These are phyloP conservation scores for Davidsoniella eucalypti DNA, from an alignment of 2,329 filamentous ascomycete species.

Conservation along the genomic window DNA sequence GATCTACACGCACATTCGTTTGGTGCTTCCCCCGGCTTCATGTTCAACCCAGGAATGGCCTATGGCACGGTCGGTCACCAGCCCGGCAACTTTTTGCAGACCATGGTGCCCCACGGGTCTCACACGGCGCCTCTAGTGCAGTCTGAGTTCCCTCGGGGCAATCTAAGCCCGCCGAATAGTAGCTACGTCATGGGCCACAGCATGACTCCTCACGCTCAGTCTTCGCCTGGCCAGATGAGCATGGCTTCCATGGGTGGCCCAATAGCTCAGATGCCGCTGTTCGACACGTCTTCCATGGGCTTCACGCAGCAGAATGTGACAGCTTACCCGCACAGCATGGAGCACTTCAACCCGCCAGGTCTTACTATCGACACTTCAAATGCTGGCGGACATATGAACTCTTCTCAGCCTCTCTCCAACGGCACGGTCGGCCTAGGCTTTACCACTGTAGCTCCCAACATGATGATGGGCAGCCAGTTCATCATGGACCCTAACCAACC, in stretches of 20 bases:
- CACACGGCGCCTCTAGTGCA: neutral
- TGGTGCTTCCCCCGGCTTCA: neutral
- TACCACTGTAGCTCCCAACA: no score
- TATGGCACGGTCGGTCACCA: neutral
- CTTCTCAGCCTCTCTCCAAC: no score
- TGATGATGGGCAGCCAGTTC: no score
- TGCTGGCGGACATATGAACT: no score
- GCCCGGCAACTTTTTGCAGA: constrained; percentile 2
- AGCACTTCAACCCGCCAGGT: no score
- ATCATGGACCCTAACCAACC: no score
- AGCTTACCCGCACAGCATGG: no score
- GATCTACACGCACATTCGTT: neutral
- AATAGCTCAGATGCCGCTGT: no score
- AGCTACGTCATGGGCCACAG: neutral
- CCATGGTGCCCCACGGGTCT: neutral
- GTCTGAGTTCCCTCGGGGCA: neutral
- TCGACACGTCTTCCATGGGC: no score
- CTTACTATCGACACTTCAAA: no score
- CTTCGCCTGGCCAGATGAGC: constrained; percentile 2
- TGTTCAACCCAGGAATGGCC: neutral
- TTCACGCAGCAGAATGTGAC: no score
- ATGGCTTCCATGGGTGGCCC: neutral
- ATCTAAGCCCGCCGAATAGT: neutral
- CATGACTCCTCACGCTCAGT: neutral
- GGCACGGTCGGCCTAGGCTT: no score